Evolutionary conservation across 345 rosid genomes (phyloP).

Genomic region (Mercurialis annua): DNA sequence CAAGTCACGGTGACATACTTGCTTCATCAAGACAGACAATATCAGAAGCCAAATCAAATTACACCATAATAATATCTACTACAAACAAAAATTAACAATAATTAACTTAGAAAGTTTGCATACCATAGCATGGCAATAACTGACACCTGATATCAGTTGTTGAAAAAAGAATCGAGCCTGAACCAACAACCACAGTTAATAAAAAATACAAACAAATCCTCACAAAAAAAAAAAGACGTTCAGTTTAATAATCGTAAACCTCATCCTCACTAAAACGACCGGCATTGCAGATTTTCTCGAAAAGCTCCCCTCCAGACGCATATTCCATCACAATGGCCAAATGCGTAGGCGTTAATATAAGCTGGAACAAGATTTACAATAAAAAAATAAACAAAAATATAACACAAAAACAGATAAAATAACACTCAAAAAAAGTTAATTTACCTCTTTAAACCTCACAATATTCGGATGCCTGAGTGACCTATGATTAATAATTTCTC

Average conservation of each 20-base stretch:
- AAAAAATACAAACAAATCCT: neutral
- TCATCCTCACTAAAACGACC: slow-evolving; percentile 34
- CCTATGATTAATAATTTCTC: slow-evolving; percentile 36
- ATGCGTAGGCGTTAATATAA: slow-evolving; percentile 33
- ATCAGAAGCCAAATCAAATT: slow-evolving; percentile 2
- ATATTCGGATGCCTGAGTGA: slow-evolving; percentile 34
- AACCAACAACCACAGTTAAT: slow-evolving; percentile 7
- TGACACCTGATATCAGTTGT: slow-evolving; percentile 35
- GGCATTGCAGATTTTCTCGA: slow-evolving; percentile 29
- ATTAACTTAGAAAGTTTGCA: neutral
- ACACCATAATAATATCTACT: neutral
- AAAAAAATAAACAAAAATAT: neutral
- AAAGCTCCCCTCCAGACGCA: slow-evolving; percentile 39
- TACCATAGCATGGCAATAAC: slow-evolving; percentile 39
- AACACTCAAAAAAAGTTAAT: neutral
- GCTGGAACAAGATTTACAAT: slow-evolving; percentile 12
- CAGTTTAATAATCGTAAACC: slow-evolving; percentile 9
- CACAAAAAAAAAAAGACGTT: neutral
- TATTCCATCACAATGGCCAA: slow-evolving; percentile 37
- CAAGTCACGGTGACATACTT: slow-evolving; percentile 39
- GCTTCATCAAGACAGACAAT: slow-evolving; percentile 26
- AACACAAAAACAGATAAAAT: neutral
- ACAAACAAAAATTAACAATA: neutral
- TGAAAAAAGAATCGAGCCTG: slow-evolving; percentile 39
- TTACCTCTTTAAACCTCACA: slow-evolving; percentile 37